Evolutionary conservation across 441 rosid genomes (phyloP).

Genomic region (Jatropha multifida): DNA sequence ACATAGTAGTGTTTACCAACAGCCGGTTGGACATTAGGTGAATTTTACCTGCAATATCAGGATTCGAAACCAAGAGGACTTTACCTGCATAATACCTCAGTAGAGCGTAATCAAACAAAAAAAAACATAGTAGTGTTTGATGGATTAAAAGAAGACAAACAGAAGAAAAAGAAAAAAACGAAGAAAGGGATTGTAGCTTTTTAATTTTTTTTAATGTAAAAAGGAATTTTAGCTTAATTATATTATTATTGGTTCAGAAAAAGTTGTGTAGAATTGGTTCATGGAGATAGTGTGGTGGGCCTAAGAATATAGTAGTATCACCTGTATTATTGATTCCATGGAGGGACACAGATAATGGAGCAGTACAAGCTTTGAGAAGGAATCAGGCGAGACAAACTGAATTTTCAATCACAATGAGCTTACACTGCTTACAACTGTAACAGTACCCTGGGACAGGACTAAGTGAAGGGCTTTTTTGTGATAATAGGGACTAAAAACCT

Average conservation of each 20-base stretch:
- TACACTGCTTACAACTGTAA: background rate
- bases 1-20: background rate
- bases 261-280: background rate
- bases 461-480: background rate
- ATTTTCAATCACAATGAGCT: slow-evolving; percentile 11
- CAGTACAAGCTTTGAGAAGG: slow-evolving; percentile 18
- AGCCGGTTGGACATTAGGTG: too few species aligned
- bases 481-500: background rate
- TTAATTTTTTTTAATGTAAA: too few species aligned
- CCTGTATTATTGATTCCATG: slow-evolving; percentile 17
- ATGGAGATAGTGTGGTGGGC: slow-evolving; percentile 25
- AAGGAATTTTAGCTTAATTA: background rate
- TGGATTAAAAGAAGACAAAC: slow-evolving; percentile 13
- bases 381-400: slow-evolving; percentile 15
- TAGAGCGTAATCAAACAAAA: too few species aligned
- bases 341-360: slow-evolving; percentile 18
- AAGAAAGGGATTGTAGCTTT: background rate
- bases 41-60: too few species aligned
- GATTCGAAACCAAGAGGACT: too few species aligned
- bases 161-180: background rate
- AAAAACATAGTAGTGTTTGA: background rate
- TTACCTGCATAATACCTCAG: too few species aligned
- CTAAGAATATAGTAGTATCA: slow-evolving; percentile 15
- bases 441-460: background rate
- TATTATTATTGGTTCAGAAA: slow-evolving; percentile 19